Conservation (phyloP, 1,284 basidiomycete species). For the Irpex sp. region DNA sequence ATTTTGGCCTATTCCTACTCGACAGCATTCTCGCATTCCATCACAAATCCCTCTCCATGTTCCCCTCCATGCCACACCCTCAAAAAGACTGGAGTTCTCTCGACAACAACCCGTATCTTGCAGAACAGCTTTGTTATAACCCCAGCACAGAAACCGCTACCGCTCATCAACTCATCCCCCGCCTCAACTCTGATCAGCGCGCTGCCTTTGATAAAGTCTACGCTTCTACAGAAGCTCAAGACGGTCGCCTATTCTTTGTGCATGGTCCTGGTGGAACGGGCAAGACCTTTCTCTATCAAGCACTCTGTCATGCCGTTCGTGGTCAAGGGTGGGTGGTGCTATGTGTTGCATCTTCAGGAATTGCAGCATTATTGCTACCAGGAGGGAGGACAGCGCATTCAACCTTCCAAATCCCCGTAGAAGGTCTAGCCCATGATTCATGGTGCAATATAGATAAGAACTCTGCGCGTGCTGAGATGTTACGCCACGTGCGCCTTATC, state of each 20-base stretch:
- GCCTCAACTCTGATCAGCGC: background rate
- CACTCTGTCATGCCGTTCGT: background rate
- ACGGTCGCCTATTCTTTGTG: background rate
- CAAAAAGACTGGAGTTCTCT: background rate
- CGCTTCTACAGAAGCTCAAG: background rate
- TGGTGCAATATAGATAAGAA: background rate
- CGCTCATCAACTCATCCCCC: background rate
- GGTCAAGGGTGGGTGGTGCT: background rate
- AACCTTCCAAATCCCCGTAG: background rate
- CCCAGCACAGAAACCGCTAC: background rate
- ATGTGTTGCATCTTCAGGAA: background rate
- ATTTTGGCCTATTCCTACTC: background rate
- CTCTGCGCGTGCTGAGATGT: slow-evolving; percentile 18
- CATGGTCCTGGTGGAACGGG: background rate
- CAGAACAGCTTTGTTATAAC: background rate
- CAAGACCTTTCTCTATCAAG: background rate
- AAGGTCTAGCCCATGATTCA: background rate
- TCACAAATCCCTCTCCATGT: background rate
- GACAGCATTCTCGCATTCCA: background rate
- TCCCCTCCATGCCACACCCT: background rate
- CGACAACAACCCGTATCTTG: background rate
- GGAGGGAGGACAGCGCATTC: background rate
- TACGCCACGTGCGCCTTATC: slow-evolving; percentile 26
- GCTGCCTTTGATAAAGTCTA: background rate
- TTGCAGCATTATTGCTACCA: background rate